phyloP scores from a whole-genome alignment of 305 asterid genomes.

The Ajuga reptans region DNA sequence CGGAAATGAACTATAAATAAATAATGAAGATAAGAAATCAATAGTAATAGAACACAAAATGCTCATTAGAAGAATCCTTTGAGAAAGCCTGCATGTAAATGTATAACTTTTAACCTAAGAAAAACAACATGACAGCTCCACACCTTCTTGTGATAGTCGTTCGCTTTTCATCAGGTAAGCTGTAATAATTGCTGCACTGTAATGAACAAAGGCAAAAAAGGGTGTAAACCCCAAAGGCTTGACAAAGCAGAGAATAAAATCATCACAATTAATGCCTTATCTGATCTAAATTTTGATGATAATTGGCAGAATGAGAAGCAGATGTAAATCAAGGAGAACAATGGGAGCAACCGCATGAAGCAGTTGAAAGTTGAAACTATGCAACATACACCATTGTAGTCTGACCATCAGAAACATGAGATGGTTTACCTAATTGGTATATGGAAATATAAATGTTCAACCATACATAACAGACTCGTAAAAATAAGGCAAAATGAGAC shows the following conservation, averaged over 20 bases:
- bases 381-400: background rate
- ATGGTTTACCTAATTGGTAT: background rate
- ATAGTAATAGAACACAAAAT: background rate
- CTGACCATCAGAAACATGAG: background rate
- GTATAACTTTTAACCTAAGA: constrained; percentile 16
- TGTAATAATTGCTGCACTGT: constrained; percentile 87
- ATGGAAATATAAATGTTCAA: background rate
- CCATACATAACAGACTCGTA: too few species aligned
- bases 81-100: constrained; percentile 15
- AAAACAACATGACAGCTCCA: constrained; percentile 22
- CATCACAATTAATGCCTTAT: constrained; percentile 32
- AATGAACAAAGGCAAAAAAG: constrained; percentile 56
- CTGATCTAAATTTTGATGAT: constrained; percentile 13
- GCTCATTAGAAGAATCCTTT: background rate
- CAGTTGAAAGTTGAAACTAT: background rate
- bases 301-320: constrained; percentile 12
- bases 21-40: constrained; percentile 12
- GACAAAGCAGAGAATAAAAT: constrained; percentile 37
- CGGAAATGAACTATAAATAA: background rate
- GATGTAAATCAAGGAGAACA: background rate
- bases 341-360: background rate
- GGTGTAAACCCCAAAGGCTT: constrained; percentile 50
- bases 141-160: constrained; percentile 80
- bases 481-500: too few species aligned
- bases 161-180: constrained; percentile 97